These are phyloP conservation scores for Stygiomarasmius scandens DNA, from an alignment of 1,284 basidiomycete species.

Conservation along the genomic window DNA sequence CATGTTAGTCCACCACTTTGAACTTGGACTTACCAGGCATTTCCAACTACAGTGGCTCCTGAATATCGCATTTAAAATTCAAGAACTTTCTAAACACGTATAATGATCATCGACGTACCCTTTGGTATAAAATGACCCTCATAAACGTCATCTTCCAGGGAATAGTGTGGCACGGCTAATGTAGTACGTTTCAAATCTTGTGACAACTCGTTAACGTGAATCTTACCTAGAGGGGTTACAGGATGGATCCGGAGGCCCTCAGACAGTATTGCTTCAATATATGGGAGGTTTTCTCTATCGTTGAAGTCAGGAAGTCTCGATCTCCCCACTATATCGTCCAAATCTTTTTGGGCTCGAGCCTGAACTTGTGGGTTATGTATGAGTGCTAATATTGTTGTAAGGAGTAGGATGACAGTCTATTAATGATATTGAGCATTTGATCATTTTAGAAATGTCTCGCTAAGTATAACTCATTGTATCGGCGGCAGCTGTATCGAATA, in stretches of 20 bases:
- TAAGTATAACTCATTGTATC: background rate
- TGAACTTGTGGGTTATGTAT: slow-evolving; percentile 39
- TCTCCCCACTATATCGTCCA: slow-evolving; percentile 40
- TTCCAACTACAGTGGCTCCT: background rate
- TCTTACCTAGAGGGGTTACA: background rate
- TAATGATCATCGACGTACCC: too few relatives aligned
- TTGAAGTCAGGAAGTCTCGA: slow-evolving; percentile 42
- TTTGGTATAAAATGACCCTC: background rate
- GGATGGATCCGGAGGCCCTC: background rate
- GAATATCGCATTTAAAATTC: background rate
- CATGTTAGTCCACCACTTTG: too few relatives aligned
- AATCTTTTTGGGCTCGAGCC: slow-evolving; percentile 41
- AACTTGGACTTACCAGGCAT: background rate
- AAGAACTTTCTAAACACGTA: too few relatives aligned
- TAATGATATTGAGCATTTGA: too few relatives aligned
- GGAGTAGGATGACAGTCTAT: background rate
- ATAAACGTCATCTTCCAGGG: background rate
- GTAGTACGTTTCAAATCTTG: background rate
- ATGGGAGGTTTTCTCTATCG: slow-evolving; percentile 42
- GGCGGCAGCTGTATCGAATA: background rate
- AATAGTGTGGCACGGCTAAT: background rate
- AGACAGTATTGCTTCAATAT: slow-evolving; percentile 37
- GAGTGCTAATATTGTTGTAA: slow-evolving; percentile 32
- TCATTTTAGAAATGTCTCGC: too few relatives aligned
- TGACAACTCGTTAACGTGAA: background rate